phyloP scores from a whole-genome alignment of 2,329 filamentous ascomycete genomes.

The Arthroderma uncinatum region DNA sequence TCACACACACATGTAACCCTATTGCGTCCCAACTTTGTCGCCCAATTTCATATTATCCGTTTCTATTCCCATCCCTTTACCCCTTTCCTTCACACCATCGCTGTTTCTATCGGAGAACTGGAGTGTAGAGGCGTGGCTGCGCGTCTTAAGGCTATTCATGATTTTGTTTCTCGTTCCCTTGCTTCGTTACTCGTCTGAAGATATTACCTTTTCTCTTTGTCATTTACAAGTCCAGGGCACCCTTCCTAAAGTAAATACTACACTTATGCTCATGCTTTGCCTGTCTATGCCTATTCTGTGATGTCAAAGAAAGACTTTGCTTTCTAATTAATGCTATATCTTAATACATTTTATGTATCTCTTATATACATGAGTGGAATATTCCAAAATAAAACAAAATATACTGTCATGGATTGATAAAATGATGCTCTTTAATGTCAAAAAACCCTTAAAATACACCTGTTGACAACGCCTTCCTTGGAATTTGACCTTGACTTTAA shows the following conservation, averaged over 20 bases:
- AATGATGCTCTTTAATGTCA: background rate
- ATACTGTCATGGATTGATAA: background rate
- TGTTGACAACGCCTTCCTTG: background rate
- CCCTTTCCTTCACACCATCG: conserved; percentile 11
- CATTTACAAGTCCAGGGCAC: background rate
- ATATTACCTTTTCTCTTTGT: background rate
- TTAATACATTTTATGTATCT: background rate
- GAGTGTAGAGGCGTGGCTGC: conserved; percentile 14
- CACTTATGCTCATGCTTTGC: background rate
- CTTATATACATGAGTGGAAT: background rate
- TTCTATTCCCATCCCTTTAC: background rate
- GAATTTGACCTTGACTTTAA: background rate
- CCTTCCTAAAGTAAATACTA: conserved; percentile 1
- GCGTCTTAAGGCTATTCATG: conserved; percentile 13
- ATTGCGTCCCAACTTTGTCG: background rate
- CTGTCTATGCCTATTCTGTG: background rate
- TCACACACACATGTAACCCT: background rate
- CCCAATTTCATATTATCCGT: background rate
- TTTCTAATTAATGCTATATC: background rate
- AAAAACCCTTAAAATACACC: background rate
- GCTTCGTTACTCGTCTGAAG: background rate
- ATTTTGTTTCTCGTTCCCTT: background rate
- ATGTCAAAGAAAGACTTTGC: background rate
- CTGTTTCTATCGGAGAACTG: conserved; percentile 6
- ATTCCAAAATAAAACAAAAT: background rate